Conservation (phyloP, 495 filamentous ascomycete species). For the Jackrogersella minutella region DNA sequence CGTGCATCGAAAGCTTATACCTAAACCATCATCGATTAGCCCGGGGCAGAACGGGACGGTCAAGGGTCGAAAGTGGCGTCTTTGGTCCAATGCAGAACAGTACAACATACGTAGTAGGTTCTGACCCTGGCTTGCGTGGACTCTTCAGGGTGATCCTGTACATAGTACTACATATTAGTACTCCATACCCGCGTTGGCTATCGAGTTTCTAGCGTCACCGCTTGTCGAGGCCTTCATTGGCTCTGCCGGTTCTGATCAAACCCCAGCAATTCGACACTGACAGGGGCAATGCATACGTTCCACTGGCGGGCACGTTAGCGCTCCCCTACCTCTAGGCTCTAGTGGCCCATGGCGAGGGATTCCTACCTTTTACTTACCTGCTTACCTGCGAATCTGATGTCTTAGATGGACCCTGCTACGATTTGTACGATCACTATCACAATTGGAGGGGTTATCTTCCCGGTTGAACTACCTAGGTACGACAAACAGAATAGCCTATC, state of each 20-base stretch:
- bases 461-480: conserved; percentile 8
- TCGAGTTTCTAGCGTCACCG: conserved; percentile 36
- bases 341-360: conserved; percentile 16
- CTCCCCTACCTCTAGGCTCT: conserved; percentile 23
- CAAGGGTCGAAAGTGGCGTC: conserved; percentile 33
- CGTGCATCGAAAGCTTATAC: conserved; percentile 35
- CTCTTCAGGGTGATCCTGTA: background rate
- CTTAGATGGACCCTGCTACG: conserved; percentile 24
- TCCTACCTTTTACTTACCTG: background rate
- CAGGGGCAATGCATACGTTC: conserved; percentile 37
- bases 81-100: conserved; percentile 26
- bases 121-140: conserved; percentile 33
- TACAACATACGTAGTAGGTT: background rate
- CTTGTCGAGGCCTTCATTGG: conserved; percentile 34
- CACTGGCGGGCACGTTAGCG: conserved; percentile 37
- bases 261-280: conserved; percentile 33
- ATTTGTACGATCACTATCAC: conserved; percentile 35
- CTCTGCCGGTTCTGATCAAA: conserved; percentile 4
- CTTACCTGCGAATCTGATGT: conserved; percentile 29
- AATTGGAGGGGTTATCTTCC: conserved; percentile 13
- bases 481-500: conserved; percentile 27
- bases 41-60: conserved; percentile 28
- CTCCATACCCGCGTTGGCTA: conserved; percentile 32
- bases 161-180: conserved; percentile 2
- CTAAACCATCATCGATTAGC: conserved; percentile 32